Evolutionary conservation across 139 green algal species (phyloP).

Genomic region (Tetradesmus obliquus): DNA sequence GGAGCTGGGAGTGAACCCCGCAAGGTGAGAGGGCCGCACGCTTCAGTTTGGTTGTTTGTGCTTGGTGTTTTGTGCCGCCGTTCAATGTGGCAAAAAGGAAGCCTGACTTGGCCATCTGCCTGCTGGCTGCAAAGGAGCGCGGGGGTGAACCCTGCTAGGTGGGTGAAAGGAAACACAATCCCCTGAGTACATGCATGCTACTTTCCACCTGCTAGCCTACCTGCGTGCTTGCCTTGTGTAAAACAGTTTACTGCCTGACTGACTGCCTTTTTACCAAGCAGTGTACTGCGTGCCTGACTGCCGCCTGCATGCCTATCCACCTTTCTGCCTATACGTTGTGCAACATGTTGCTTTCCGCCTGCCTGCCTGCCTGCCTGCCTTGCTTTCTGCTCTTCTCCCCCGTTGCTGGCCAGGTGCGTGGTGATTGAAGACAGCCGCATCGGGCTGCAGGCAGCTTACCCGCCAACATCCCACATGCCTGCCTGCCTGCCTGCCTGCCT

Average conservation of each 20-base stretch:
- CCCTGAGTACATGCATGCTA: not conserved
- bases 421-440: too few relatives aligned
- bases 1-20: slow-evolving; percentile 84
- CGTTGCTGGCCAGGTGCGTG: not conserved
- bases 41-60: not conserved
- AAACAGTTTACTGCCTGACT: too few relatives aligned
- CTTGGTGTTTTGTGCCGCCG: not conserved
- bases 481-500: too few relatives aligned
- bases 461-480: too few relatives aligned
- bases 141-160: slow-evolving; percentile 82
- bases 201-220: too few relatives aligned
- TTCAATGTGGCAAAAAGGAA: slow-evolving; percentile 25
- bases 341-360: too few relatives aligned
- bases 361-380: not conserved
- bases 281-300: not conserved
- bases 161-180: slow-evolving; percentile 28
- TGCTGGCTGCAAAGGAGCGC: slow-evolving; percentile 89
- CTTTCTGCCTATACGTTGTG: too few relatives aligned
- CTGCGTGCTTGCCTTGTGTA: too few relatives aligned
- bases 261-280: not conserved
- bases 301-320: too few relatives aligned
- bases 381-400: too few relatives aligned
- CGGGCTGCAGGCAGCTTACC: too few relatives aligned
- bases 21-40: slow-evolving; percentile 61
- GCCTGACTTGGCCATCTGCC: slow-evolving; percentile 95